These are phyloP conservation scores for Chrysosporium queenslandicum DNA, from an alignment of 2,329 filamentous ascomycete genomes.

Conservation along the genomic window DNA sequence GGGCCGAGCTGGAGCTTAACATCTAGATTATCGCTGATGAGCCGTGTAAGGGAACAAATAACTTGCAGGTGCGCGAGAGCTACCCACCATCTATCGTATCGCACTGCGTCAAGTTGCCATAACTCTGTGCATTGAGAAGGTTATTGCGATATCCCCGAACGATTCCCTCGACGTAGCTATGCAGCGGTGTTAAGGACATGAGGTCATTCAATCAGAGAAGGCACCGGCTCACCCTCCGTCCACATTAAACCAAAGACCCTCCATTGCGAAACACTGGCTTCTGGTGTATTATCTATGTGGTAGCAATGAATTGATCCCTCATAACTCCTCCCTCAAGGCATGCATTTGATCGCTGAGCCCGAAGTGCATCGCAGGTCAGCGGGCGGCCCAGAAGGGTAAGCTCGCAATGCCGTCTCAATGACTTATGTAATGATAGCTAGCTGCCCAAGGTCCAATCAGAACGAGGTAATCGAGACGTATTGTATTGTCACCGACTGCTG, in stretches of 20 bases:
- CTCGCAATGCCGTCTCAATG: not conserved
- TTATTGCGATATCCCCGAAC: conserved; percentile 93
- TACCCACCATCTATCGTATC: conserved; percentile 83
- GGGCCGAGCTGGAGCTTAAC: conserved; percentile 95
- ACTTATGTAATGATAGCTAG: not conserved
- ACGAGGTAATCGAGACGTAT: conserved; percentile 14
- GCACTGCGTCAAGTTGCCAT: conserved; percentile 93
- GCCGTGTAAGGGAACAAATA: not conserved
- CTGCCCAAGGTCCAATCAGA: conserved; percentile 23
- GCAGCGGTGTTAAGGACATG: conserved; percentile 18
- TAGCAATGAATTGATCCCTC: not conserved
- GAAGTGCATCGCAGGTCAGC: not conserved
- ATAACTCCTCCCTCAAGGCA: not conserved
- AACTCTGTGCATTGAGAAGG: conserved; percentile 80
- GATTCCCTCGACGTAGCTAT: conserved; percentile 91
- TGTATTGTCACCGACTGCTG: not conserved
- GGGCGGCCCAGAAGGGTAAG: conserved; percentile 3
- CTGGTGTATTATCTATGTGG: not conserved
- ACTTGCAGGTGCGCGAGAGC: not conserved
- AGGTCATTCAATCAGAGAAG: not conserved
- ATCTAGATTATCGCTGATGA: conserved; percentile 47
- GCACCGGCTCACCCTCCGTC: conserved; percentile 63
- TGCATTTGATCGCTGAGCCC: not conserved
- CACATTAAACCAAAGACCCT: conserved; percentile 88
- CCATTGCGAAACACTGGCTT: conserved; percentile 48